phyloP scores from a whole-genome alignment of 768 basidiomycete genomes.

The Pisolithus marmoratus region DNA sequence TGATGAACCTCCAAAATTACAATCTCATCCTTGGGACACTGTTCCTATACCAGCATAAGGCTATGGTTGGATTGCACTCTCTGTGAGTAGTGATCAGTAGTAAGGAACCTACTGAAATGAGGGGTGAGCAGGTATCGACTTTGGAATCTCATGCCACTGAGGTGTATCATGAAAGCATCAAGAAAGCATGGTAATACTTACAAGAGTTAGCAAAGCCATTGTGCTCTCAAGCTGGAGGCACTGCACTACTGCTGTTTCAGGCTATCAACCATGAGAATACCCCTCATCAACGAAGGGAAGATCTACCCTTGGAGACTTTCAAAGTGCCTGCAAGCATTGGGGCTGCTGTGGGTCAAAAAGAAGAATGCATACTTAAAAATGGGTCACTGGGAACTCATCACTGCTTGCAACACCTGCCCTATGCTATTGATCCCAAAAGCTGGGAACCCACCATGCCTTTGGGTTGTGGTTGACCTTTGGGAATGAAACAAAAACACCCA shows the following conservation, averaged over 20 bases:
- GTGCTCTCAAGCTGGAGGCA: background rate
- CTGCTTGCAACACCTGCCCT: no score
- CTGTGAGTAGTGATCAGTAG: slow-evolving; percentile 9
- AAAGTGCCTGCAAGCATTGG: background rate
- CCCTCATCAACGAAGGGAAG: background rate
- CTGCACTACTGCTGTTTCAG: background rate
- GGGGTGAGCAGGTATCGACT: background rate
- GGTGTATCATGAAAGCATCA: background rate
- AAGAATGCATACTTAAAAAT: no score
- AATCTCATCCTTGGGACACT: slow-evolving; percentile 16
- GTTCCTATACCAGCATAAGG: slow-evolving; percentile 17
- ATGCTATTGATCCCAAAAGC: no score
- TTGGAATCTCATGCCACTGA: background rate
- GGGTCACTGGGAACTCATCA: no score
- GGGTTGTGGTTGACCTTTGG: no score
- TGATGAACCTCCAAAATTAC: background rate
- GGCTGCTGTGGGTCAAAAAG: background rate
- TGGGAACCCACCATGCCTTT: no score
- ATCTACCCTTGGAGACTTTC: background rate
- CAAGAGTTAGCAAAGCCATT: background rate
- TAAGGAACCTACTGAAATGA: background rate
- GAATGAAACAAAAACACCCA: no score
- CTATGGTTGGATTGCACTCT: slow-evolving; percentile 18
- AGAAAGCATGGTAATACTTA: background rate
- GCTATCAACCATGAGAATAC: background rate